Base-by-base conservation (phyloP, 805 yeast species). In the Kodamaea sagamina region DNA sequence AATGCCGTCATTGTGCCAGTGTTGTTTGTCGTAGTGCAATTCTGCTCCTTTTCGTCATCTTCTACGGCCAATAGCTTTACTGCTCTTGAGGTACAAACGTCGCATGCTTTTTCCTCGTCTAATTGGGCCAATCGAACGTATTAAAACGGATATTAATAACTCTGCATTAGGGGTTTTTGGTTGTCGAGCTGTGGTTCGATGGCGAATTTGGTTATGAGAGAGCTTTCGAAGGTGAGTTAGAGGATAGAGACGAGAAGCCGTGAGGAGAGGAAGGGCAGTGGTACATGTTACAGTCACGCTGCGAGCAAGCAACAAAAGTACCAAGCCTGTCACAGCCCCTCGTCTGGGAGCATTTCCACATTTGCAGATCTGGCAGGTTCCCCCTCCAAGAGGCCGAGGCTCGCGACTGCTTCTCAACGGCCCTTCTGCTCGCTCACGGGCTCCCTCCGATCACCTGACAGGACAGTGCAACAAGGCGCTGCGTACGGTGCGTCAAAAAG, bases 121-220 rank as follows among this genome's bases (percentile, higher is more conserved):
- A 28, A 28, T 28, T 28, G 13, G 13, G 32, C 16, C 32, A 12
- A 28, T 12, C 16, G 32, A 15, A 28, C 9, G 12, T 15, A 15
- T 12, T 28, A 12, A 15, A 12, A 28, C 10, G 10, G 10, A 28
- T 28, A 28, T 28, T 28, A 28, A 28, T 28, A 28, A 15, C 32
- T 11, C 32, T 28, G 32, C 32, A 28, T 21, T 21, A 21, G 24
- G 24, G 24, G 24, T 21, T 21, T 21, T 21, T 21, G 24, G 24
- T 21, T 21, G 24, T 21, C 24, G 24, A 15, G 32, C 17, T 28
- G 32, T 28, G 32, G 32, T 28, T 12, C 32, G 16, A 28, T 28
- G 32, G 32, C 32, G 32, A 28, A 12, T 12, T 28, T 28, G 32
- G 32, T 28, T 28, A 28, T 15, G 32, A 28, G 32, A 4, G 24